Evolutionary conservation across 192 early-diverging fungal species (phyloP).

Genomic region (Entomortierella beljakovae): DNA sequence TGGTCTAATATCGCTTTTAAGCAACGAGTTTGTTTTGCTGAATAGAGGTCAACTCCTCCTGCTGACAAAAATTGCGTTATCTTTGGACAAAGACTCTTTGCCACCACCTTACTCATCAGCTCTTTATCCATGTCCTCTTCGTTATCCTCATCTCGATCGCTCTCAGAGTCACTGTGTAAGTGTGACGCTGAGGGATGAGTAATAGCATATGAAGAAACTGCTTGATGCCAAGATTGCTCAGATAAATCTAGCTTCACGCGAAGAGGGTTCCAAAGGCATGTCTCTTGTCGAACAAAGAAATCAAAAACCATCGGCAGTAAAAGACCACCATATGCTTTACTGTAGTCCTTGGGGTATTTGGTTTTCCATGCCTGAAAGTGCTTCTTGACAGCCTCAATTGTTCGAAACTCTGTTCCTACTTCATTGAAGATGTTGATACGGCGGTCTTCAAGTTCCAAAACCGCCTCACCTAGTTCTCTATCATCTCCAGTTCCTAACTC

Average conservation of each 20-base stretch:
- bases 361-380: slow-evolving; percentile 66
- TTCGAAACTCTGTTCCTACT: slow-evolving; percentile 60
- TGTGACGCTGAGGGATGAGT: slow-evolving; percentile 8
- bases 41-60: slow-evolving; percentile 45
- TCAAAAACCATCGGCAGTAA: slow-evolving; percentile 67
- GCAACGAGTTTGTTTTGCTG: slow-evolving; percentile 30
- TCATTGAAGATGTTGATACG: slow-evolving; percentile 52
- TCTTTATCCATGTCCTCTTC: slow-evolving; percentile 49
- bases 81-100: slow-evolving; percentile 46
- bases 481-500: slow-evolving; percentile 48
- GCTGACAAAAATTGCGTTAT: slow-evolving; percentile 30
- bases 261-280: slow-evolving; percentile 65
- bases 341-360: slow-evolving; percentile 63
- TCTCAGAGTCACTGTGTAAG: slow-evolving; percentile 35
- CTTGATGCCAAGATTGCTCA: slow-evolving; percentile 35
- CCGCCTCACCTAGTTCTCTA: slow-evolving; percentile 32
- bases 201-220: slow-evolving; percentile 28
- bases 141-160: slow-evolving; percentile 32
- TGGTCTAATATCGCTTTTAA: slow-evolving; percentile 42
- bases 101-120: slow-evolving; percentile 43
- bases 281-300: slow-evolving; percentile 65
- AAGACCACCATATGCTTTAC: slow-evolving; percentile 66
- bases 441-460: slow-evolving; percentile 49
- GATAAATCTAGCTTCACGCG: slow-evolving; percentile 40
- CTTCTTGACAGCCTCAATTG: slow-evolving; percentile 56